These are phyloP conservation scores for Filobasidium floriforme DNA, from an alignment of 768 basidiomycete genomes.

Conservation along the genomic window DNA sequence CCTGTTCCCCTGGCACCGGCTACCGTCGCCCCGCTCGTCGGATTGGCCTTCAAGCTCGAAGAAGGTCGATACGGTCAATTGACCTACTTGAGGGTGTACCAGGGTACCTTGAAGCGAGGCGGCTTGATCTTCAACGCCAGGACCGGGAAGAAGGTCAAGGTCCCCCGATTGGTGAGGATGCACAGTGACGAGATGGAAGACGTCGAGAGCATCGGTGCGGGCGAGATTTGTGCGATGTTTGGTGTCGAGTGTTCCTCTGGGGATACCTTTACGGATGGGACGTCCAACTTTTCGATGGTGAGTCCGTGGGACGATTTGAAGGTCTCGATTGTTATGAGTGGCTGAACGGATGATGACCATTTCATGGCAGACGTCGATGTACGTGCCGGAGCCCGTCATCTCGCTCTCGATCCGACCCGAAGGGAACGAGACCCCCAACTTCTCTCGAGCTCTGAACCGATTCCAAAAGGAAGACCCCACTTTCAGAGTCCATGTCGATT, in stretches of 20 bases:
- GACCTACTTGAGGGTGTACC: slow-evolving; percentile 97
- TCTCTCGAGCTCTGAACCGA: slow-evolving; percentile 89
- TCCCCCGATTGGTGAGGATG: slow-evolving; percentile 92
- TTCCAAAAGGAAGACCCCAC: slow-evolving; percentile 99
- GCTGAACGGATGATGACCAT: slow-evolving; percentile 5
- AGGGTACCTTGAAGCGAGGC: slow-evolving; percentile 82
- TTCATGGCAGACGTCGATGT: slow-evolving; percentile 78
- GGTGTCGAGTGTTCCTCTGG: slow-evolving; percentile 97
- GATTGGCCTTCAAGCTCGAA: slow-evolving; percentile 95
- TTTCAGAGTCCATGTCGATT: slow-evolving; percentile 91
- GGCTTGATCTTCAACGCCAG: slow-evolving; percentile 80
- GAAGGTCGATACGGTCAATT: slow-evolving; percentile 95
- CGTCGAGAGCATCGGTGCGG: slow-evolving; percentile 84
- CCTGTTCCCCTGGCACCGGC: slow-evolving; percentile 73
- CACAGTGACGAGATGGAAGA: slow-evolving; percentile 99
- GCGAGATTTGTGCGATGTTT: slow-evolving; percentile 98
- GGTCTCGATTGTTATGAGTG: background rate
- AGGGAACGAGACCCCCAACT: slow-evolving; percentile 89
- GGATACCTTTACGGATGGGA: slow-evolving; percentile 93
- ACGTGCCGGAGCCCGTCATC: slow-evolving; percentile 95
- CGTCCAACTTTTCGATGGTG: slow-evolving; percentile 87
- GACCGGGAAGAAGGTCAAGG: slow-evolving; percentile 94
- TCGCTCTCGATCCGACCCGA: slow-evolving; percentile 86
- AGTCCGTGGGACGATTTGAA: slow-evolving; percentile 29
- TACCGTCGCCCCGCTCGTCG: slow-evolving; percentile 76